Evolutionary conservation across 2,329 filamentous ascomycete genomes (phyloP).

Genomic region (Aphanoascus verrucosus): DNA sequence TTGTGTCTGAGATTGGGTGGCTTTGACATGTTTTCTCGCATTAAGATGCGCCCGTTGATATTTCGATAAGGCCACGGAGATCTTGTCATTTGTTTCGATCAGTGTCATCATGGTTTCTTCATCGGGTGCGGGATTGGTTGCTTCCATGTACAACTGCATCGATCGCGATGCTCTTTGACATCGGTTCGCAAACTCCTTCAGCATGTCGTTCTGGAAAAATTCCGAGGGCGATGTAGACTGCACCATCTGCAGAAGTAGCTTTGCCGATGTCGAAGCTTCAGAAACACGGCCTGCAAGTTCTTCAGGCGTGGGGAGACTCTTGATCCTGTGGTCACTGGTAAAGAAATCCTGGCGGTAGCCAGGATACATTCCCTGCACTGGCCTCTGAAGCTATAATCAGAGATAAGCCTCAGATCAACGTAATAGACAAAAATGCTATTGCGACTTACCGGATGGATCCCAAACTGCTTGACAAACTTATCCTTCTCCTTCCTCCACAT

Average conservation of each 20-base stretch:
- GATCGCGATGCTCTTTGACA: conserved; percentile 70
- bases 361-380: conserved; percentile 4
- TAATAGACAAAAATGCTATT: not conserved
- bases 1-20: conserved; percentile 1
- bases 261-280: conserved; percentile 81
- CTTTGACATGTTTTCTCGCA: conserved; percentile 37
- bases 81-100: conserved; percentile 88
- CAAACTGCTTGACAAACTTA: conserved; percentile 45
- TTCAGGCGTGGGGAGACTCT: conserved; percentile 50
- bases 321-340: conserved; percentile 25
- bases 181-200: conserved; percentile 82
- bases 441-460: conserved; percentile 33
- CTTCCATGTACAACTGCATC: conserved; percentile 75
- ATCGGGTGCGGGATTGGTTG: conserved; percentile 68
- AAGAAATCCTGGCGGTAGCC: conserved; percentile 17
- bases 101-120: conserved; percentile 88
- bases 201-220: conserved; percentile 70
- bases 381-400: conserved; percentile 4
- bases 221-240: conserved; percentile 71
- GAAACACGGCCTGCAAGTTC: conserved; percentile 77
- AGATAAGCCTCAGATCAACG: not conserved
- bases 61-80: conserved; percentile 69
- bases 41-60: conserved; percentile 68
- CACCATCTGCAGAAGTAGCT: conserved; percentile 82
- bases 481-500: conserved; percentile 90